Conservation (phyloP, 2,329 filamentous ascomycete genomes). For the Tympanopsis confertula region DNA sequence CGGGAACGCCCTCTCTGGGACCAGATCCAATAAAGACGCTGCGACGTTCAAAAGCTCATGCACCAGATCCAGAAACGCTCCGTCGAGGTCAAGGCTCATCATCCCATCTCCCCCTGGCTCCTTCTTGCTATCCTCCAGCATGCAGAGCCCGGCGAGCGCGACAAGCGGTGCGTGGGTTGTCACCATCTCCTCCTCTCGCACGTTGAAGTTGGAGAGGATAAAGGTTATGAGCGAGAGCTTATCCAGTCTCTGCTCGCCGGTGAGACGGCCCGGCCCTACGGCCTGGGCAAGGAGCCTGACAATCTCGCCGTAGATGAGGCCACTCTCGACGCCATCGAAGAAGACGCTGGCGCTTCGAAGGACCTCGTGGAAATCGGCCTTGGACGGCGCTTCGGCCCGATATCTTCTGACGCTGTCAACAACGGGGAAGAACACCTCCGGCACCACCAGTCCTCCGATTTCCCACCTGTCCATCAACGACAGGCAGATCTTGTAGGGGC, state of each 20-base stretch:
- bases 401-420: constrained; percentile 71
- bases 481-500: constrained; percentile 80
- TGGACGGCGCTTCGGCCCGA: constrained; percentile 51
- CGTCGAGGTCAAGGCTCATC: constrained; percentile 7
- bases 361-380: constrained; percentile 70
- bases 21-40: constrained; percentile 45
- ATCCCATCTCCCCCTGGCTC: constrained; percentile 14
- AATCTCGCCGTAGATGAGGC: constrained; percentile 80
- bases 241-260: constrained; percentile 36
- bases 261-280: constrained; percentile 31
- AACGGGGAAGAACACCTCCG: constrained; percentile 77
- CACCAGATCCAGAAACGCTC: not conserved
- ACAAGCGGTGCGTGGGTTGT: constrained; percentile 72
- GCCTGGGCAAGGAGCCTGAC: constrained; percentile 53
- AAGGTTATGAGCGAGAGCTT: constrained; percentile 69
- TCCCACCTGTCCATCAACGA: constrained; percentile 98
- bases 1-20: constrained; percentile 52
- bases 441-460: constrained; percentile 80
- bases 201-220: constrained; percentile 77
- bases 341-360: constrained; percentile 88
- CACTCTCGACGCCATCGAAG: constrained; percentile 93
- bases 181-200: constrained; percentile 92
- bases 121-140: constrained; percentile 42
- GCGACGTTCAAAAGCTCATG: constrained; percentile 31
- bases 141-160: constrained; percentile 48